phyloP scores from a whole-genome alignment of 371 early-diverging fungal genomes.

The Dichotomocladium elegans region DNA sequence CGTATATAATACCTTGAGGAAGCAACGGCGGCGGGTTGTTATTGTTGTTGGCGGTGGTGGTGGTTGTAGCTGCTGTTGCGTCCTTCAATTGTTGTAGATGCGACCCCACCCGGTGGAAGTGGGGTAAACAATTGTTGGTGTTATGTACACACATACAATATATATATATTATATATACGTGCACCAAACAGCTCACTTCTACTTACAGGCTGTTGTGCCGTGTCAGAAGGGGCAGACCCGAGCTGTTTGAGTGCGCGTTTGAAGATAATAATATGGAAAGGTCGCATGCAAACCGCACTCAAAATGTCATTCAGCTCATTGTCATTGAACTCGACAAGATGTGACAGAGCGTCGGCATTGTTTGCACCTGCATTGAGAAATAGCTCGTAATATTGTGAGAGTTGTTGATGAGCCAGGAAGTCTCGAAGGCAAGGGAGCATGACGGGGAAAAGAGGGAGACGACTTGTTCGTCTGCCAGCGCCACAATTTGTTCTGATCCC shows the following conservation, averaged over 20 bases:
- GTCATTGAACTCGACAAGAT: slow-evolving; percentile 45
- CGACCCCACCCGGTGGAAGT: too few species aligned
- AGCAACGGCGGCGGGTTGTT: background rate
- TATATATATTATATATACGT: background rate
- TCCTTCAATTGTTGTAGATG: background rate
- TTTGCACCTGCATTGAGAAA: slow-evolving; percentile 47
- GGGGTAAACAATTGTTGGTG: too few species aligned
- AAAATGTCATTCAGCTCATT: slow-evolving; percentile 43
- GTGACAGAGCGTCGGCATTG: slow-evolving; percentile 39
- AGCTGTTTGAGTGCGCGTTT: slow-evolving; percentile 39
- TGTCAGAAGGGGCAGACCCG: too few species aligned
- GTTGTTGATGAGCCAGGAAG: slow-evolving; percentile 36
- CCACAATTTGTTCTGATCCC: too few species aligned
- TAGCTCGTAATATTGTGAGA: slow-evolving; percentile 45
- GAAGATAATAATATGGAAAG: slow-evolving; percentile 50
- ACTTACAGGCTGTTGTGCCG: too few species aligned
- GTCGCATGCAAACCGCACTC: slow-evolving; percentile 42
- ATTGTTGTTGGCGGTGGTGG: background rate
- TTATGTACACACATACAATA: background rate
- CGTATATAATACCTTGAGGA: slow-evolving; percentile 41
- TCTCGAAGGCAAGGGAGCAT: slow-evolving; percentile 1
- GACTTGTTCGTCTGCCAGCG: too few species aligned
- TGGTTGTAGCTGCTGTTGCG: background rate
- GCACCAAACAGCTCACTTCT: too few species aligned
- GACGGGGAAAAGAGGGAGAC: too few species aligned